These are phyloP conservation scores for Trichoderma reesei DNA, from an alignment of 495 filamentous ascomycete genomes.

Conservation along the genomic window DNA sequence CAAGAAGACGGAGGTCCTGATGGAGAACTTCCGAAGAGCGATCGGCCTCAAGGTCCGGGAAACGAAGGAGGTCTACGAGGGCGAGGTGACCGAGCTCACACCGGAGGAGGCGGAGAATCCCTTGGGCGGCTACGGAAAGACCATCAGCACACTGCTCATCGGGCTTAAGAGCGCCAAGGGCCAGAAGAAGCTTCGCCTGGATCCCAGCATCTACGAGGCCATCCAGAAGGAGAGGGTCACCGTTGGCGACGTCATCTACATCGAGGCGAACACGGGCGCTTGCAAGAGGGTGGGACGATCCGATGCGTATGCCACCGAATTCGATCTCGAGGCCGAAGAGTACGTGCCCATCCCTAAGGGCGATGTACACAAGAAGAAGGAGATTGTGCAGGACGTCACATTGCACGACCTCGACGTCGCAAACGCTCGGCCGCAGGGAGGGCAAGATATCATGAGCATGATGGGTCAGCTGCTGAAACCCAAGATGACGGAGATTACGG, in stretches of 20 bases:
- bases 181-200: slow-evolving; percentile 91
- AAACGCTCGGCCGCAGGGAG: slow-evolving; percentile 87
- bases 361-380: slow-evolving; percentile 99
- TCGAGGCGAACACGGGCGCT: slow-evolving; percentile 94
- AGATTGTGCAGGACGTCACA: slow-evolving; percentile 98
- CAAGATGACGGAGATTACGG: slow-evolving; percentile 96
- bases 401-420: slow-evolving; percentile 94
- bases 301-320: slow-evolving; percentile 94
- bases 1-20: slow-evolving; percentile 96
- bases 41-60: slow-evolving; percentile 94
- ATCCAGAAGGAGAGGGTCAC: slow-evolving; percentile 97
- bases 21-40: slow-evolving; percentile 95
- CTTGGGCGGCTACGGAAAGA: slow-evolving; percentile 89
- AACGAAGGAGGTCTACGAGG: slow-evolving; percentile 97
- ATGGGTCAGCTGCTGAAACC: slow-evolving; percentile 99
- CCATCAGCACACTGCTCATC: slow-evolving; percentile 82
- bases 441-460: slow-evolving; percentile 99
- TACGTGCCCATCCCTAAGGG: slow-evolving; percentile 98
- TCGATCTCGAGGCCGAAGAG: slow-evolving; percentile 96
- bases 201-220: slow-evolving; percentile 96
- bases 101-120: slow-evolving; percentile 97
- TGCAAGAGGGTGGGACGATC: slow-evolving; percentile 93
- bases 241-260: slow-evolving; percentile 95
- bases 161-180: slow-evolving; percentile 84
- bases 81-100: slow-evolving; percentile 90